Conservation (phyloP, 108 stramenopile genomes). For the Cyclotella baltica region DNA sequence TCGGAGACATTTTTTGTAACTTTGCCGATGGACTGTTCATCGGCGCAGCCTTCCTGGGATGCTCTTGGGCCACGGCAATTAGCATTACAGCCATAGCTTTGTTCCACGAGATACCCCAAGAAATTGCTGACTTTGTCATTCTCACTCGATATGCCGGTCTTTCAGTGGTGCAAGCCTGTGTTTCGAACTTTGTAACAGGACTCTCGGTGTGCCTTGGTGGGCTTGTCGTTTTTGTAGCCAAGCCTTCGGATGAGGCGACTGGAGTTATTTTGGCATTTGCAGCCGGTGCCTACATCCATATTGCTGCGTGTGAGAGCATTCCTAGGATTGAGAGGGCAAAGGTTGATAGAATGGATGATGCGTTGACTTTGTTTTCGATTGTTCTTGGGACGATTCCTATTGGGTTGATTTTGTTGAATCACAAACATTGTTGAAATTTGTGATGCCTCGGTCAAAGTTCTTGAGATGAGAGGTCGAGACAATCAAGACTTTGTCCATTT, state of each 20-base stretch:
- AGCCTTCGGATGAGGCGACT: constrained; percentile 51
- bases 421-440: constrained; percentile 90
- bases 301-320: constrained; percentile 70
- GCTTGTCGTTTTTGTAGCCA: constrained; percentile 52
- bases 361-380: constrained; percentile 56
- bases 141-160: constrained; percentile 72
- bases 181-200: constrained; percentile 74
- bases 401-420: constrained; percentile 85
- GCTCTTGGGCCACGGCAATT: constrained; percentile 54
- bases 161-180: constrained; percentile 49
- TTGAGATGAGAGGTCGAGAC: too few species aligned
- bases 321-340: constrained; percentile 49
- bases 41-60: constrained; percentile 71
- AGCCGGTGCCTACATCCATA: constrained; percentile 79
- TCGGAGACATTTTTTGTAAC: constrained; percentile 81
- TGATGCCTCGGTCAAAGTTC: too few species aligned
- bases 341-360: constrained; percentile 25
- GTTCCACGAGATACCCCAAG: constrained; percentile 85
- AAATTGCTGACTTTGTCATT: constrained; percentile 83
- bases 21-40: constrained; percentile 89
- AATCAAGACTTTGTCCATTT: too few species aligned
- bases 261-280: constrained; percentile 76
- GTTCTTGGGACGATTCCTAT: constrained; percentile 76
- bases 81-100: constrained; percentile 68
- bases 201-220: constrained; percentile 73